These are phyloP conservation scores for Posidonia australis DNA, from an alignment of 106 monocot species.

Conservation along the genomic window DNA sequence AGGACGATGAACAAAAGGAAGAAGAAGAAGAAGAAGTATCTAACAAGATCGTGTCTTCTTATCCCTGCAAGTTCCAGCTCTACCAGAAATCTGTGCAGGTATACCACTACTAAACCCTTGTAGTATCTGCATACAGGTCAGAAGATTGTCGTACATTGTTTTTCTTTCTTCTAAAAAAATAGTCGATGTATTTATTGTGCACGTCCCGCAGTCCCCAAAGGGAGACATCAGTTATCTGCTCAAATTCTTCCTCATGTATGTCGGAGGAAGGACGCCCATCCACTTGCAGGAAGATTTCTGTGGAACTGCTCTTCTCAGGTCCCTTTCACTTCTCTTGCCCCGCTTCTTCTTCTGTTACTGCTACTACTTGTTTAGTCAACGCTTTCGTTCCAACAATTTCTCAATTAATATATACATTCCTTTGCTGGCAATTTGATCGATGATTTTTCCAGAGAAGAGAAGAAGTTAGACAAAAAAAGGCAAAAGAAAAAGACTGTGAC, in stretches of 20 bases:
- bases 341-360: neutral
- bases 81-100: constrained; percentile 63
- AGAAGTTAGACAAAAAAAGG: too few relatives aligned
- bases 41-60: neutral
- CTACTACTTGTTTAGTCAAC: neutral
- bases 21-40: constrained; percentile 5
- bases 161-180: too few relatives aligned
- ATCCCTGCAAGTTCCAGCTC: constrained; percentile 50
- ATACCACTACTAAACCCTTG: too few relatives aligned
- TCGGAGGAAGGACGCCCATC: constrained; percentile 66
- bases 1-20: constrained; percentile 9
- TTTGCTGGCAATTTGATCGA: too few relatives aligned
- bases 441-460: too few relatives aligned
- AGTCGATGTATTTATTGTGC: too few relatives aligned
- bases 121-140: too few relatives aligned
- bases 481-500: too few relatives aligned
- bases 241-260: constrained; percentile 88
- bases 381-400: neutral
- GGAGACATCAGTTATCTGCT: constrained; percentile 92
- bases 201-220: constrained; percentile 51
- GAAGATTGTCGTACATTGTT: too few relatives aligned
- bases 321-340: too few relatives aligned
- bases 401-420: too few relatives aligned
- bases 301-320: constrained; percentile 92
- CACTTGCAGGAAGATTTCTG: constrained; percentile 93